phyloP scores from a whole-genome alignment of 1,139 yeast species.

The Debaryomyces sp. region DNA sequence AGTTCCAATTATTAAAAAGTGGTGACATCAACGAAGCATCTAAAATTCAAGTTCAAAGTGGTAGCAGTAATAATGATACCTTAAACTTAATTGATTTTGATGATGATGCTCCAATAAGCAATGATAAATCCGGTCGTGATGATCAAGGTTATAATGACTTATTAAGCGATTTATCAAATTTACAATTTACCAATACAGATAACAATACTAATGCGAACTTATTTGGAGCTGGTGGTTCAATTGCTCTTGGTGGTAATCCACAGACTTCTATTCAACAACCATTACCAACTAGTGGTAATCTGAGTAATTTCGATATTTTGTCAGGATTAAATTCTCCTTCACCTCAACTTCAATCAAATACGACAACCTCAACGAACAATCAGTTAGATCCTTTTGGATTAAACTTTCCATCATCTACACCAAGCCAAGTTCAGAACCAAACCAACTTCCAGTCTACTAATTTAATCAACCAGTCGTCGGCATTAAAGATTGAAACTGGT shows the following conservation, averaged over 20 bases:
- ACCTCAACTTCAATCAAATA: conserved; percentile 50
- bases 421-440: conserved; percentile 31
- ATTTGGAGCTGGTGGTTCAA: conserved; percentile 51
- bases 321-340: conserved; percentile 51
- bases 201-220: conserved; percentile 41
- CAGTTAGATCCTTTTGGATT: conserved; percentile 56
- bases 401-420: conserved; percentile 46
- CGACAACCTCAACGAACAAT: conserved; percentile 13
- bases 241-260: conserved; percentile 34
- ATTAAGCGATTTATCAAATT: conserved; percentile 68
- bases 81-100: conserved; percentile 79
- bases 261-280: conserved; percentile 14
- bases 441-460: conserved; percentile 18
- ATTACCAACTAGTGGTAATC: conserved; percentile 11
- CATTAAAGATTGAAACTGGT: conserved; percentile 56
- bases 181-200: conserved; percentile 46
- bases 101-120: conserved; percentile 43
- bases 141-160: conserved; percentile 63
- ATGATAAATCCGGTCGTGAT: conserved; percentile 38
- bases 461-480: conserved; percentile 48
- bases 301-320: conserved; percentile 38
- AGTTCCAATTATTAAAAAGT: conserved; percentile 64
- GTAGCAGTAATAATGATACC: conserved; percentile 44
- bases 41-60: conserved; percentile 45
- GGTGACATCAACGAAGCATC: conserved; percentile 69